Conservation (phyloP, 331 rosid genomes). For the Acacia pycnantha region DNA sequence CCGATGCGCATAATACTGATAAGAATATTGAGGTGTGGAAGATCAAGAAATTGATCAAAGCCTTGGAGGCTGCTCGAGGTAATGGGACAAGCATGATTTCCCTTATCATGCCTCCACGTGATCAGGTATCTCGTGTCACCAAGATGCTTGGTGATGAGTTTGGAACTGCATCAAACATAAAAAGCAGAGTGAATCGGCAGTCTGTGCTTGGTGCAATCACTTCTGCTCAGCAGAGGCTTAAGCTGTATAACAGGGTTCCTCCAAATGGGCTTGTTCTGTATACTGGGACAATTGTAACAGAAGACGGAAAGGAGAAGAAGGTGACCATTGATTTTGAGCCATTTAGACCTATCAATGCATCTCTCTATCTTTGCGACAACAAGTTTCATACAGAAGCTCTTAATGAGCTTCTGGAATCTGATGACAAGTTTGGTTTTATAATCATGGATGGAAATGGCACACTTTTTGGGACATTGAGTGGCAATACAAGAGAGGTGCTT, state of each 20-base stretch:
- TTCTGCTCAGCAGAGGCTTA: constrained; percentile 57
- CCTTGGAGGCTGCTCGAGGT: constrained; percentile 55
- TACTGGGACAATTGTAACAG: constrained; percentile 53
- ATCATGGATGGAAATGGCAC: constrained; percentile 63
- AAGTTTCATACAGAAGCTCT: constrained; percentile 15
- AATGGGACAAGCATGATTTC: constrained; percentile 63
- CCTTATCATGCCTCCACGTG: constrained; percentile 56
- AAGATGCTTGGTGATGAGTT: constrained; percentile 60
- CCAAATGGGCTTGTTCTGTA: constrained; percentile 53
- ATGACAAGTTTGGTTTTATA: constrained; percentile 46
- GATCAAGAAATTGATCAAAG: constrained; percentile 53
- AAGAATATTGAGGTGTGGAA: constrained; percentile 61
- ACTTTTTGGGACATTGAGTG: constrained; percentile 54
- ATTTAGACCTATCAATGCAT: constrained; percentile 15
- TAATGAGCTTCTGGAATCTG: constrained; percentile 16
- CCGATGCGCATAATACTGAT: constrained; percentile 44
- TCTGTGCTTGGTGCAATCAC: constrained; percentile 55
- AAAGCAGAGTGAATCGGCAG: constrained; percentile 55
- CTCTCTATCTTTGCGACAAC: constrained; percentile 15
- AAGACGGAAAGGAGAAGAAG: constrained; percentile 55
- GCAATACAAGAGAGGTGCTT: constrained; percentile 48
- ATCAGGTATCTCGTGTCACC: constrained; percentile 55
- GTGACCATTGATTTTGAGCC: constrained; percentile 34
- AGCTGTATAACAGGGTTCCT: constrained; percentile 56
- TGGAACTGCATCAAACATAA: constrained; percentile 59